A percentile compares a stretch with the other conserved stretches of the same genome.
phyloP scores from a whole-genome alignment of 805 yeast species.

The Ogataea thermomethanolica region DNA sequence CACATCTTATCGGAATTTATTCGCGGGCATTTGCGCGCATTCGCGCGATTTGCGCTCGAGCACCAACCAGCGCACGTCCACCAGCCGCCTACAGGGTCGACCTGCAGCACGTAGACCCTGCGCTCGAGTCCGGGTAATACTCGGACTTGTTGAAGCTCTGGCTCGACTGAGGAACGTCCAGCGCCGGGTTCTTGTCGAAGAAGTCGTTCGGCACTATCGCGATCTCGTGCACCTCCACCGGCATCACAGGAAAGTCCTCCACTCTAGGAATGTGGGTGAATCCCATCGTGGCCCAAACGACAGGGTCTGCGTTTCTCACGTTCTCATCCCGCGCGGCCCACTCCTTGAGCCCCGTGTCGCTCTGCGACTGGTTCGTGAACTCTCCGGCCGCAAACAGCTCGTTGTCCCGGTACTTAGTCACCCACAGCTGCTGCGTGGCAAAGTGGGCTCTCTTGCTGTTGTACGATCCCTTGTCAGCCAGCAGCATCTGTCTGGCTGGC shows the following conservation, averaged over 20 bases:
- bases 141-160: constrained; percentile 65
- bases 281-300: constrained; percentile 80
- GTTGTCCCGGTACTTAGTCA: constrained; percentile 70
- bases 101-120: constrained; percentile 31
- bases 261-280: constrained; percentile 79
- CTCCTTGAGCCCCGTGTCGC: constrained; percentile 65
- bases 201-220: constrained; percentile 68
- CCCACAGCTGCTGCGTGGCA: constrained; percentile 81
- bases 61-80: neutral
- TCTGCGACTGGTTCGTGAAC: constrained; percentile 75
- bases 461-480: constrained; percentile 60
- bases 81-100: constrained; percentile 5
- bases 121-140: constrained; percentile 26
- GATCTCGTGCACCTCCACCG: constrained; percentile 72
- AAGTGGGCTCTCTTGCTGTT: constrained; percentile 71
- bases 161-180: constrained; percentile 71
- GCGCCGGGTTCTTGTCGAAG: constrained; percentile 74
- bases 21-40: neutral
- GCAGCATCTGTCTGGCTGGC: constrained; percentile 75
- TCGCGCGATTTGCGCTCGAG: too few species aligned
- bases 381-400: constrained; percentile 80
- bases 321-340: constrained; percentile 69
- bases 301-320: constrained; percentile 72
- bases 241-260: constrained; percentile 91
- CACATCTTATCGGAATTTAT: neutral